Percentiles rank a stretch among this genome's conserved stretches.
phyloP scores from a whole-genome alignment of 495 filamentous ascomycete genomes.

The Copromyces sp. region DNA sequence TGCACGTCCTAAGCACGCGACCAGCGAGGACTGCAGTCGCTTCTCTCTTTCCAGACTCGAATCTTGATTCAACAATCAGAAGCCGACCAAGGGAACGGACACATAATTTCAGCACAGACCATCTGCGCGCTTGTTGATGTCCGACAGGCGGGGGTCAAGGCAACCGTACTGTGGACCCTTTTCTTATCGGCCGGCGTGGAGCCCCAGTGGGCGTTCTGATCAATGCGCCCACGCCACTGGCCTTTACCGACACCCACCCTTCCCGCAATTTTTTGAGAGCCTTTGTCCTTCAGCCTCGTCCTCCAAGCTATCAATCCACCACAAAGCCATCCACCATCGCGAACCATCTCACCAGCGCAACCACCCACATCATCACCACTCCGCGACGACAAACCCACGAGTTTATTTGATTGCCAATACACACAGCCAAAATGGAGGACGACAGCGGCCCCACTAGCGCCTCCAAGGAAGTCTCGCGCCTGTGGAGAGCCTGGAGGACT shows the following conservation, averaged over 20 bases:
- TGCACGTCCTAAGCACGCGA: neutral
- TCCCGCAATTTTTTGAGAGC: slow-evolving; percentile 14
- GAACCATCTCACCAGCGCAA: neutral
- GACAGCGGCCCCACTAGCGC: slow-evolving; percentile 36
- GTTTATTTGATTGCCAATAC: neutral
- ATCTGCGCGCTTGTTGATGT: neutral
- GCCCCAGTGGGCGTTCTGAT: neutral
- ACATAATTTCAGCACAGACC: neutral
- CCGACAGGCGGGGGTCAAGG: neutral
- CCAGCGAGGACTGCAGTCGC: too few relatives aligned
- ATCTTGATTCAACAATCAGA: neutral
- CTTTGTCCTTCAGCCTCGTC: slow-evolving; percentile 7
- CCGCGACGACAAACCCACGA: neutral
- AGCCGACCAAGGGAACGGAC: neutral
- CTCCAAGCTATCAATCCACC: neutral
- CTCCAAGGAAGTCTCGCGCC: slow-evolving; percentile 54
- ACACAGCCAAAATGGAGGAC: slow-evolving; percentile 38
- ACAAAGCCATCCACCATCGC: neutral
- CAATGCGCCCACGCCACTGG: neutral
- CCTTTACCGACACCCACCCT: neutral
- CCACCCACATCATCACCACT: slow-evolving; percentile 5
- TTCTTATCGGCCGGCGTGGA: neutral
- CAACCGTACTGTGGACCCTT: neutral
- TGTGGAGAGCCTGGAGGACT: slow-evolving; percentile 84
- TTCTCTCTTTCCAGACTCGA: too few relatives aligned